phyloP scores from a whole-genome alignment of 305 asterid species.

The Fraxinus latifolia region DNA sequence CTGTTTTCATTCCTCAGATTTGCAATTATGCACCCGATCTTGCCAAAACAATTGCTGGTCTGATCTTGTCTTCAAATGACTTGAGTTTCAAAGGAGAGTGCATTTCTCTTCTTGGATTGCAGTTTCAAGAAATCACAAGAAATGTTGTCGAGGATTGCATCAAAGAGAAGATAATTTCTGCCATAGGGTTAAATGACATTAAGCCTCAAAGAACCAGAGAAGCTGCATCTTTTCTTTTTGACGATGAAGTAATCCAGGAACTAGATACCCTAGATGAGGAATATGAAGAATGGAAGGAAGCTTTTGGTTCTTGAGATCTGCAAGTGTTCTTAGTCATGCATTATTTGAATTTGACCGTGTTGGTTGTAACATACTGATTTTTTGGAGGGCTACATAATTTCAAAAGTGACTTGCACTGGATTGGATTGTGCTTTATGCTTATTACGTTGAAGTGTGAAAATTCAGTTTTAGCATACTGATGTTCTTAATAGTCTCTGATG shows the following conservation, averaged over 20 bases:
- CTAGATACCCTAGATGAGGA: slow-evolving; percentile 38
- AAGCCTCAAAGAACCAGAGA: slow-evolving; percentile 41
- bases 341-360: neutral
- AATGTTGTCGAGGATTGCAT: slow-evolving; percentile 52
- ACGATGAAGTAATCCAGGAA: slow-evolving; percentile 33
- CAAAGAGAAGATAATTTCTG: slow-evolving; percentile 57
- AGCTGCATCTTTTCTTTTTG: slow-evolving; percentile 48
- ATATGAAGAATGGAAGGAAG: slow-evolving; percentile 43
- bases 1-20: slow-evolving; percentile 38
- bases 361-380: neutral
- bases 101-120: slow-evolving; percentile 61
- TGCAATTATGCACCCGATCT: slow-evolving; percentile 79
- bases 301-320: slow-evolving; percentile 31
- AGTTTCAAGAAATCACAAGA: slow-evolving; percentile 34
- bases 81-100: slow-evolving; percentile 65
- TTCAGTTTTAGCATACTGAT: neutral
- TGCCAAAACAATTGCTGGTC: slow-evolving; percentile 69
- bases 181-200: slow-evolving; percentile 47
- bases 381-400: neutral
- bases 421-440: neutral
- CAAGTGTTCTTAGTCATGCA: neutral
- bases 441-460: neutral
- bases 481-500: neutral
- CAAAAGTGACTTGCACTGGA: neutral
- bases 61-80: slow-evolving; percentile 68